Base-by-base conservation (phyloP, 768 basidiomycete species). In the Xerocomellus dryophilus region DNA sequence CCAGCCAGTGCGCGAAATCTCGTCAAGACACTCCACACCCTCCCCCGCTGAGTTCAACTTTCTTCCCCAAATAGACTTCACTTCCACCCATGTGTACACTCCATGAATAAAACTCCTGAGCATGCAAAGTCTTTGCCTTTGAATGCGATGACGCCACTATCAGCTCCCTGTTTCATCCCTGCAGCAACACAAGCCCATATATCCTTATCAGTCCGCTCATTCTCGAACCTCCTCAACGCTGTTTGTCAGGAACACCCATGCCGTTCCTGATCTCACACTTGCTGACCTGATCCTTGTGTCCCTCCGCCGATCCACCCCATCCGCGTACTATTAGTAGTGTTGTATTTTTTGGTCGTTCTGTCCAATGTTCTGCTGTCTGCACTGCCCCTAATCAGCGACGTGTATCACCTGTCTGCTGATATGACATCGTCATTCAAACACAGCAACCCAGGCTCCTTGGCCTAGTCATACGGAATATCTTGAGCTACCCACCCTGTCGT, bases 241-340 rank as follows among this genome's bases (percentile, higher is more conserved):
- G 25, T 12, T 14, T 3, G 23, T 21, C 55, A 59, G 51, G 47
- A 40, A 50, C 56, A 17, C n/a, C 38, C 17, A 5, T 34, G 18
- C 39, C 36, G 62, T 63, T 57, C 62, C 61, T 63, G 61, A 56
- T 60, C 56, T 54, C 55, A 47, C 50, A 66, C 32, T 15, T 34
- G 14, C 50, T 36, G 18, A 20, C 18, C 12, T 21, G 15, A 18
- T 42, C 52, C 35, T 50, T 49, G 32, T 11, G 17, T 43, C 29
- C 18, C 38, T 47, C 32, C 40, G 44, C 54, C 39, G 54, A 46
- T 51, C 23, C 21, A 21, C 23, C 25, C 12, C 42, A 34, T 36
- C 35, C 35, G 12, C 35, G 47, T 47, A 14, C 14, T 32, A 34
- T 14, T 5, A 38, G 2, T 7, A 17, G 17, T 38, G 1, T 38